Evolutionary conservation across 345 rosid species (phyloP).

Genomic region (Ceriops tagal): DNA sequence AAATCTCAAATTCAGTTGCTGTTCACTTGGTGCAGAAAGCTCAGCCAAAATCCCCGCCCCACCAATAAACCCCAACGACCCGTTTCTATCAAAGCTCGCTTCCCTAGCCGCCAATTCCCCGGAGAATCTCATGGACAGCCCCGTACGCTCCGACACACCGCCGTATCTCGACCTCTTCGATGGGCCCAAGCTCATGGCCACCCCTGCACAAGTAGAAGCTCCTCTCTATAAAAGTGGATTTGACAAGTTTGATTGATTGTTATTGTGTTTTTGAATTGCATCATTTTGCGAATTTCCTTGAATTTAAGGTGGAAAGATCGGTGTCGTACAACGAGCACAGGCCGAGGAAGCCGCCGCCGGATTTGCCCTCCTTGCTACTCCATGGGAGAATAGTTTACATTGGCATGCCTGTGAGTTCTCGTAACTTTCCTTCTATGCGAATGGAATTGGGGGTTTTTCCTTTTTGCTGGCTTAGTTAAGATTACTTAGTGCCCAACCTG

Average conservation of each 20-base stretch:
- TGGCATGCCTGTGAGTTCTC: conserved; percentile 78
- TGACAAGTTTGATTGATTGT: background rate
- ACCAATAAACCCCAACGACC: conserved; percentile 73
- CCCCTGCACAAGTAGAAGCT: conserved; percentile 61
- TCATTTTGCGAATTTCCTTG: background rate
- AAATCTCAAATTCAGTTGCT: conserved; percentile 30
- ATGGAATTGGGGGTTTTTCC: too few relatives aligned
- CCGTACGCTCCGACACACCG: conserved; percentile 44
- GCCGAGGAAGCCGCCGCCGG: conserved; percentile 72
- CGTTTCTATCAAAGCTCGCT: conserved; percentile 61
- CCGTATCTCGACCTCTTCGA: conserved; percentile 76
- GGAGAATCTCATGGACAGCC: conserved; percentile 45
- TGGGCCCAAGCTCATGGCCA: conserved; percentile 72
- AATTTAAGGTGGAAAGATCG: conserved; percentile 61
- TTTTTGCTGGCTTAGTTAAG: too few relatives aligned
- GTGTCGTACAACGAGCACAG: conserved; percentile 54
- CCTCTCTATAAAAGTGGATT: background rate
- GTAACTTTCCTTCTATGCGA: background rate
- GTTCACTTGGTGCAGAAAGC: conserved; percentile 34
- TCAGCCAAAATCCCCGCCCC: conserved; percentile 63
- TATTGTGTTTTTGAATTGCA: background rate
- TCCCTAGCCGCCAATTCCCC: conserved; percentile 59
- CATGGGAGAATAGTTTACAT: conserved; percentile 77
- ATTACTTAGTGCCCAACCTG: too few relatives aligned
- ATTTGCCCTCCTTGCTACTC: conserved; percentile 74